Evolutionary conservation across 2,329 filamentous ascomycete genomes (phyloP).

Genomic region (Fusarium sambucinum): DNA sequence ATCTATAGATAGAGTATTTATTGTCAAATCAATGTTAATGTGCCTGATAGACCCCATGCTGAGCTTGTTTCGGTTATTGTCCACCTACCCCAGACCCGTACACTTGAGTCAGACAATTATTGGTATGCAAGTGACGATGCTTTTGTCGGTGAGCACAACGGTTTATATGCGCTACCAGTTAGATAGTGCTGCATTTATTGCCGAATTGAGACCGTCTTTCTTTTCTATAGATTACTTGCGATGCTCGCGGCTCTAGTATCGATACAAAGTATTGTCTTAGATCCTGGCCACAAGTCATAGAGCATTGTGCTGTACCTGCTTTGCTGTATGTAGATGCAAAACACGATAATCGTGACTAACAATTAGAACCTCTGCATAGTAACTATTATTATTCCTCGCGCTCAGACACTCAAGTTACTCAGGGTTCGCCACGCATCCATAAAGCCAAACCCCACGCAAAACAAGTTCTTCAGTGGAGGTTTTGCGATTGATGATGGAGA

Average conservation of each 20-base stretch:
- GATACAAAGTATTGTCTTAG: neutral
- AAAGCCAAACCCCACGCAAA: slow-evolving; percentile 17
- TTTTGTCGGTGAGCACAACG: slow-evolving; percentile 35
- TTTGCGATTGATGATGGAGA: slow-evolving; percentile 38
- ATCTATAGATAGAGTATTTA: slow-evolving; percentile 17
- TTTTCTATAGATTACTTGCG: neutral
- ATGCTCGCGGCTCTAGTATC: neutral
- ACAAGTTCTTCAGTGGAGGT: slow-evolving; percentile 33
- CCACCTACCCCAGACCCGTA: slow-evolving; percentile 43
- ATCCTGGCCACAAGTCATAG: neutral
- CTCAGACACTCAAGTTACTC: slow-evolving; percentile 18
- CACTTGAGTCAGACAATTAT: slow-evolving; percentile 38
- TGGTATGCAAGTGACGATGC: slow-evolving; percentile 37
- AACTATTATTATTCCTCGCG: slow-evolving; percentile 4
- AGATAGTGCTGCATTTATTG: neutral
- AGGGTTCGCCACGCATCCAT: slow-evolving; percentile 40
- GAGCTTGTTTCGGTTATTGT: slow-evolving; percentile 44
- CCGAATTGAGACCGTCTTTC: neutral
- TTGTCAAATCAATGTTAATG: slow-evolving; percentile 5
- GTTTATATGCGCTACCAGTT: neutral
- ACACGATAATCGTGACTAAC: slow-evolving; percentile 29
- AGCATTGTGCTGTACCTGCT: neutral
- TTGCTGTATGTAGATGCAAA: slow-evolving; percentile 11
- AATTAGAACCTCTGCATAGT: neutral
- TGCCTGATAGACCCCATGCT: slow-evolving; percentile 29